Base-by-base conservation (phyloP, 2,329 filamentous ascomycete genomes). In the Chrysoporthe cubensis region DNA sequence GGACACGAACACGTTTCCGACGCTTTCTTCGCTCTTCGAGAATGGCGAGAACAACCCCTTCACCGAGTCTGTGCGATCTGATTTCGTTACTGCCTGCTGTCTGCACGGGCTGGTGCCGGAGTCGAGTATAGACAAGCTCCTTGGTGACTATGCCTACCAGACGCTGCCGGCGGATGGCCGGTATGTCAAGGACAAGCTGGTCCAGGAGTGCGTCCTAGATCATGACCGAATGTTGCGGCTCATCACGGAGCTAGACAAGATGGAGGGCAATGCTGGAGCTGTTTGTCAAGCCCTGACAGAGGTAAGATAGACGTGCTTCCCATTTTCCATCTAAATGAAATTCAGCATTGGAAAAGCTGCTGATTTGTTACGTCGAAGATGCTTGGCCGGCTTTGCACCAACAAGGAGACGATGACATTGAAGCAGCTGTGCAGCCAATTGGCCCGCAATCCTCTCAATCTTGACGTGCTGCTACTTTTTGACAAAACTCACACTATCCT, bases 1-100 rank as follows among this genome's bases (percentile, higher is more conserved):
- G 62, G 93, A 94, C 18, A 94, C 95, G 71, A 90, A 92, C 73
- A 83, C 93, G 0, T 97, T 88, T 69, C 85, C 86, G 0, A 87
- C 85, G 1, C 78, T 87, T 3, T 86, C 86, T 2, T 81, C 83
- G 59, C 87, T 88, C 83, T 88, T 88, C 72, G 83, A 87, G 66
- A 84, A 86, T 65, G 83, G 80, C 83, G 85, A 81, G 68, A 85
- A 82, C 68, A 87, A 84, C 67, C 83, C 83, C 0, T 85, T 87
- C 66, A 87, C 86, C 0, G 86, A 88, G 67, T 87, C 83, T 54
- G 85, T 87, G 11, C 81, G 86, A 18, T 85, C 88, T 68, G 86
- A 97, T 70, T 98, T 98, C 72, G 87, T 97, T 52, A 96, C 96
- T 71, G 90, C 95, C 0, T 99, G 96, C 76, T 93, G 92, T 65